Conservation (phyloP, 768 basidiomycete species). For the Boletus speciosus region DNA sequence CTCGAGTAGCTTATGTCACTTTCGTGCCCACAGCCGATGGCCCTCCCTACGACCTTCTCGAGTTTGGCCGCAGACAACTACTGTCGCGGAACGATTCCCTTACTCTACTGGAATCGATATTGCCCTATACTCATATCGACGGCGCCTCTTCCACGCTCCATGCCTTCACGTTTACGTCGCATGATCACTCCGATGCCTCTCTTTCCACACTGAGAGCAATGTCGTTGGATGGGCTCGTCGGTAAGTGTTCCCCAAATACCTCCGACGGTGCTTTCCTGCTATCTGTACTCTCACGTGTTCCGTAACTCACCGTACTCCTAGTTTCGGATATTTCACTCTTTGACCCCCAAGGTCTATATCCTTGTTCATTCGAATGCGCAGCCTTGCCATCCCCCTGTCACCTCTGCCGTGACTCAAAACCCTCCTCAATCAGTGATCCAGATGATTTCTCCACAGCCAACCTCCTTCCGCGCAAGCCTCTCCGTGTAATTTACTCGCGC, state of each 20-base stretch:
- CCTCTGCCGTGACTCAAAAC: conserved; percentile 30
- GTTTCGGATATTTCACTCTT: conserved; percentile 45
- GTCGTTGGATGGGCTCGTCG: conserved; percentile 46
- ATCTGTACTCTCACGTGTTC: conserved; percentile 1
- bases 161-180: conserved; percentile 51
- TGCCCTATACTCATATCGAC: conserved; percentile 49
- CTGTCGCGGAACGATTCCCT: conserved; percentile 36
- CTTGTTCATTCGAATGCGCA: conserved; percentile 50
- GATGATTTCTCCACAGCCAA: conserved; percentile 30
- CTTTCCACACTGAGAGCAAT: conserved; percentile 36
- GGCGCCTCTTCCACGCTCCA: conserved; percentile 47
- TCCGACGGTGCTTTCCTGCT: background rate
- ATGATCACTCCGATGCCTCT: conserved; percentile 29
- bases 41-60: conserved; percentile 42
- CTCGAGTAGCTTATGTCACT: conserved; percentile 45
- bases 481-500: conserved; percentile 38
- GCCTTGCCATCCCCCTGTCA: conserved; percentile 37
- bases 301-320: conserved; percentile 25
- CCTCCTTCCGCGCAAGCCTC: conserved; percentile 45
- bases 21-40: conserved; percentile 35
- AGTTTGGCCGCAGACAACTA: conserved; percentile 52
- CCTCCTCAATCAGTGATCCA: conserved; percentile 13
- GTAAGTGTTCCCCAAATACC: conserved; percentile 38
- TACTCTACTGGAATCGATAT: conserved; percentile 45
- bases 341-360: conserved; percentile 47